A percentile compares a stretch with the other conserved stretches of the same genome.
phyloP scores from a whole-genome alignment of 192 early-diverging fungal genomes.

The Podila verticillata region DNA sequence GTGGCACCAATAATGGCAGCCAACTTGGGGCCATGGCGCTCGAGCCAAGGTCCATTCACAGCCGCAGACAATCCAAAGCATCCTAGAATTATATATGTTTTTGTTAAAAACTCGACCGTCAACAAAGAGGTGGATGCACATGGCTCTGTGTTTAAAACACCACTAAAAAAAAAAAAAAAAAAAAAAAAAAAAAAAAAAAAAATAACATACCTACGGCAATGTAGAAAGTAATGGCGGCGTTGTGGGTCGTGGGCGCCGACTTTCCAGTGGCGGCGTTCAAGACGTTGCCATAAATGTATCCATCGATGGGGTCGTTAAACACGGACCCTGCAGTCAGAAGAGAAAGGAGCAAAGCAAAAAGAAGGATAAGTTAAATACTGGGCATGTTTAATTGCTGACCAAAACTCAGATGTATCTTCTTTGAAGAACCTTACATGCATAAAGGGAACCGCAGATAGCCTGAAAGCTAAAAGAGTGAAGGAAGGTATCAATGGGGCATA shows the following conservation, averaged over 20 bases:
- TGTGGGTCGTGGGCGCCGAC: slow-evolving; percentile 46
- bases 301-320: slow-evolving; percentile 66
- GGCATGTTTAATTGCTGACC: background rate
- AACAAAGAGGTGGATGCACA: too few relatives aligned
- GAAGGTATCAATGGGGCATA: background rate
- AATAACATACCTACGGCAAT: slow-evolving; percentile 55
- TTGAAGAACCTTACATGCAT: slow-evolving; percentile 52
- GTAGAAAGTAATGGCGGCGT: slow-evolving; percentile 66
- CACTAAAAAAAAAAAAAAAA: background rate
- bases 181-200: background rate
- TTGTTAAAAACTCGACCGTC: too few relatives aligned
- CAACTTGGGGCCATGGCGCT: slow-evolving; percentile 59
- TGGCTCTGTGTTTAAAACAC: too few relatives aligned
- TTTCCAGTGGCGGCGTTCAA: slow-evolving; percentile 15
- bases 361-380: background rate
- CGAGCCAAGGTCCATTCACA: slow-evolving; percentile 65
- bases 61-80: slow-evolving; percentile 65
- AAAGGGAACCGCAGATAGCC: slow-evolving; percentile 63
- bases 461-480: slow-evolving; percentile 55
- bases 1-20: slow-evolving; percentile 56
- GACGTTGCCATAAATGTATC: slow-evolving; percentile 23
- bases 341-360: background rate
- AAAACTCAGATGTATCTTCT: background rate
- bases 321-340: slow-evolving; percentile 61
- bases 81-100: slow-evolving; percentile 8